These are phyloP conservation scores for Westerdykella aurantiaca DNA, from an alignment of 2,329 filamentous ascomycete genomes.

Conservation along the genomic window DNA sequence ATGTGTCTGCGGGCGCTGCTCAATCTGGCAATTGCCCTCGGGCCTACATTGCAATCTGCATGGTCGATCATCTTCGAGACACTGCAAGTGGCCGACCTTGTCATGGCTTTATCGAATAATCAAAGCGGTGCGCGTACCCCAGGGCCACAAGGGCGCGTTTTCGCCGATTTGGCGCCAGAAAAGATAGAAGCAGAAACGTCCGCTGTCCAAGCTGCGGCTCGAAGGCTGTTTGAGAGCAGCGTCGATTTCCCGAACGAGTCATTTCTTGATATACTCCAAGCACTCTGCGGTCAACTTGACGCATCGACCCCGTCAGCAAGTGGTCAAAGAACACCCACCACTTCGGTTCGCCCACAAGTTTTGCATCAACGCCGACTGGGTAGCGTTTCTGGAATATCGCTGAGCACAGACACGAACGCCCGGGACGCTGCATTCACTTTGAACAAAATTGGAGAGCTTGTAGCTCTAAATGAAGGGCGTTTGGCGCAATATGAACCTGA, in stretches of 20 bases:
- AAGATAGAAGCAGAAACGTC: constrained; percentile 68
- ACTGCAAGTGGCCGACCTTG: constrained; percentile 84
- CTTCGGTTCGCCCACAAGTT: constrained; percentile 20
- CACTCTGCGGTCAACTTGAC: constrained; percentile 66
- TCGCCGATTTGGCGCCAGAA: constrained; percentile 23
- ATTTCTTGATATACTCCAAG: constrained; percentile 70
- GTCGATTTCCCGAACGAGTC: constrained; percentile 79
- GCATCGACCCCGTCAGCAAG: constrained; percentile 17
- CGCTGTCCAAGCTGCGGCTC: constrained; percentile 82
- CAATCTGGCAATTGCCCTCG: constrained; percentile 92
- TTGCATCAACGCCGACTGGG: constrained; percentile 38
- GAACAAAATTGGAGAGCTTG: constrained; percentile 45
- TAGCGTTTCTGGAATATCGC: constrained; percentile 39
- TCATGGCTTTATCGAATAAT: constrained; percentile 53
- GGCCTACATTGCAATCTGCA: constrained; percentile 74
- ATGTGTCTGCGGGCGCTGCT: constrained; percentile 83
- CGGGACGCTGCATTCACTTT: constrained; percentile 46
- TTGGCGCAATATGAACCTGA: constrained; percentile 62
- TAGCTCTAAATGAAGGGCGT: constrained; percentile 47
- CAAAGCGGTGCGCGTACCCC: constrained; percentile 14
- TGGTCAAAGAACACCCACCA: constrained; percentile 19
- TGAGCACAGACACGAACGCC: constrained; percentile 37
- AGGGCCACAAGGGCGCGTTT: constrained; percentile 12
- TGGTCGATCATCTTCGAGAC: constrained; percentile 93
- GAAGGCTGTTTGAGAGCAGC: constrained; percentile 84